Evolutionary conservation across 208 protist genomes (phyloP).

Genomic region (Leishmania amazonensis): DNA sequence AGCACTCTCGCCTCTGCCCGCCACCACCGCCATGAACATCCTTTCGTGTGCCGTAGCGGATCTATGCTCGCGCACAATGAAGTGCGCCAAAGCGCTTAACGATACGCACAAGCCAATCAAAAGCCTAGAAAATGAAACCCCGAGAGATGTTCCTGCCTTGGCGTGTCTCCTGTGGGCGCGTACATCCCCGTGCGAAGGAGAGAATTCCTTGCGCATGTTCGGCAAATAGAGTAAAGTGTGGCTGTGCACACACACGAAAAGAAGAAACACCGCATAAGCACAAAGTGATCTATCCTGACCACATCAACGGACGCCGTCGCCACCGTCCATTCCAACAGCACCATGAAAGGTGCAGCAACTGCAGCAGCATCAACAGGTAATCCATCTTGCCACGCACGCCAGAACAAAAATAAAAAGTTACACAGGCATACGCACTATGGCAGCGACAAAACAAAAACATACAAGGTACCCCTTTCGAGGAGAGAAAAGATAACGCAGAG

Average conservation of each 20-base stretch:
- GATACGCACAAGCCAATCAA: background rate
- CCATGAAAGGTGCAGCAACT: background rate
- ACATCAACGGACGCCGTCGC: background rate
- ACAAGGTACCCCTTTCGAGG: background rate
- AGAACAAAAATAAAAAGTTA: background rate
- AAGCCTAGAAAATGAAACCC: background rate
- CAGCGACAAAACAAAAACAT: background rate
- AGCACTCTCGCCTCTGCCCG: too few relatives aligned
- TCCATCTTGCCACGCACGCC: background rate
- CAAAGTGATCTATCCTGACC: background rate
- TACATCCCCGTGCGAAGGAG: background rate
- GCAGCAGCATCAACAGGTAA: background rate
- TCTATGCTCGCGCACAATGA: background rate
- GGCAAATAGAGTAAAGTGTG: background rate
- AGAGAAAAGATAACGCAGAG: conserved; percentile 18
- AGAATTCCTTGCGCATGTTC: background rate
- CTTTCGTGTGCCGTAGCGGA: background rate
- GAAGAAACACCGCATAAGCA: background rate
- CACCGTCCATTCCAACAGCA: background rate
- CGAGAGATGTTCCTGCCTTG: background rate
- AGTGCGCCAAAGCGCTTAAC: background rate
- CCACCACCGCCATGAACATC: background rate
- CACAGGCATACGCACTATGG: conserved; percentile 8
- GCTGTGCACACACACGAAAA: background rate
- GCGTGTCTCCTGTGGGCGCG: background rate